phyloP scores from a whole-genome alignment of 1,139 yeast species.

The Pichia sp. region DNA sequence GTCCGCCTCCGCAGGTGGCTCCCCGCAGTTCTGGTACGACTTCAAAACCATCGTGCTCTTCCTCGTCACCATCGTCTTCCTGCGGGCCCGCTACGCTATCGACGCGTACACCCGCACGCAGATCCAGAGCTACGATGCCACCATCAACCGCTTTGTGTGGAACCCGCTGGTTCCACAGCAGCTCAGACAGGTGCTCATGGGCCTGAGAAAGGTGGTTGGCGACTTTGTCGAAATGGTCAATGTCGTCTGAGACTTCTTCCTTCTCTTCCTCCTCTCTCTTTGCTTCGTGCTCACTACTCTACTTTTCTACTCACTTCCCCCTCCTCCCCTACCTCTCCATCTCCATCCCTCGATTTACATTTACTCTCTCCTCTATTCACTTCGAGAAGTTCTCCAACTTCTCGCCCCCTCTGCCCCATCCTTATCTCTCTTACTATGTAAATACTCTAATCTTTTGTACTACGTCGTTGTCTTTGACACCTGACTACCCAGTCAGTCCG shows the following conservation, averaged over 20 bases:
- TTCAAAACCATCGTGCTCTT: constrained; percentile 31
- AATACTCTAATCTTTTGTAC: too few relatives aligned
- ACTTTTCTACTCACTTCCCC: constrained; percentile 1
- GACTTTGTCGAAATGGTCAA: constrained; percentile 19
- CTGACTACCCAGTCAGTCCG: too few relatives aligned
- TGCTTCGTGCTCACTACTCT: neutral
- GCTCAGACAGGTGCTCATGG: constrained; percentile 15
- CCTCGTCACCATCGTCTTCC: constrained; percentile 38
- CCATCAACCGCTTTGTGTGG: constrained; percentile 33
- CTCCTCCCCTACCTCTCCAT: neutral
- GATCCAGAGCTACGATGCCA: constrained; percentile 40
- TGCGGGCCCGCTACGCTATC: constrained; percentile 44
- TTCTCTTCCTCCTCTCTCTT: neutral
- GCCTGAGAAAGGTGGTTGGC: constrained; percentile 18
- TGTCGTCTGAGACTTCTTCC: constrained; percentile 5
- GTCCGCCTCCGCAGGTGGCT: constrained; percentile 15
- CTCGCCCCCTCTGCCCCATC: neutral
- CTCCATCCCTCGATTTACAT: neutral
- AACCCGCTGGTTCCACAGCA: constrained; percentile 28
- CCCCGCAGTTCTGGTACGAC: constrained; percentile 20
- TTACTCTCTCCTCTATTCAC: neutral
- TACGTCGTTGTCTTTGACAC: too few relatives aligned
- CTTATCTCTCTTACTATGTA: too few relatives aligned
- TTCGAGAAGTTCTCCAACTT: neutral
- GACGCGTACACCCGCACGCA: constrained; percentile 43